These are phyloP conservation scores for Phytophthora uliginosa DNA, from an alignment of 352 stramenopile genomes.

Conservation along the genomic window DNA sequence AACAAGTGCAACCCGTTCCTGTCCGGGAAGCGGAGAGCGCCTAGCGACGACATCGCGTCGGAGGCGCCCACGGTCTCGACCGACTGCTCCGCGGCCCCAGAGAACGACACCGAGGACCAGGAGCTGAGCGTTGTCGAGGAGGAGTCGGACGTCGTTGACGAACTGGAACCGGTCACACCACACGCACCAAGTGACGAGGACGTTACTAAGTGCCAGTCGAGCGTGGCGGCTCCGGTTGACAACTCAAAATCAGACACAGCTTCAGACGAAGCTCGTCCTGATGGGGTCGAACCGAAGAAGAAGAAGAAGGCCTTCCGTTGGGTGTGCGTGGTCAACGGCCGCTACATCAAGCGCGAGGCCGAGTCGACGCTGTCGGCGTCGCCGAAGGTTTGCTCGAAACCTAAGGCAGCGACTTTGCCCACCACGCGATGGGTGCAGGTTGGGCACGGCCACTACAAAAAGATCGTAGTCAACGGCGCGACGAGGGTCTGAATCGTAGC, in stretches of 20 bases:
- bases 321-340: slow-evolving; percentile 26
- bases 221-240: not conserved
- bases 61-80: slow-evolving; percentile 38
- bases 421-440: slow-evolving; percentile 28
- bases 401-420: slow-evolving; percentile 1
- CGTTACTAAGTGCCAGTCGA: not conserved
- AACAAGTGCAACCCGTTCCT: slow-evolving; percentile 50
- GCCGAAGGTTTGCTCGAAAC: not conserved
- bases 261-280: not conserved
- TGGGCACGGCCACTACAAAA: slow-evolving; percentile 29
- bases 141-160: not conserved
- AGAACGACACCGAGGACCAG: slow-evolving; percentile 16
- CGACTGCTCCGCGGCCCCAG: slow-evolving; percentile 30
- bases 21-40: slow-evolving; percentile 32
- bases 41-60: slow-evolving; percentile 32
- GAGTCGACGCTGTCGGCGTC: not conserved
- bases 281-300: not conserved
- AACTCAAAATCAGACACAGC: not conserved
- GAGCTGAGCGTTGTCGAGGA: slow-evolving; percentile 25
- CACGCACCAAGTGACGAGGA: not conserved
- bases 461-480: slow-evolving; percentile 16
- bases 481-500: not conserved
- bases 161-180: not conserved
- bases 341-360: slow-evolving; percentile 17
- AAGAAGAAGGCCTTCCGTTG: slow-evolving; percentile 14